phyloP scores from a whole-genome alignment of 2,329 filamentous ascomycete species.

The Malbranchea zuffiana region DNA sequence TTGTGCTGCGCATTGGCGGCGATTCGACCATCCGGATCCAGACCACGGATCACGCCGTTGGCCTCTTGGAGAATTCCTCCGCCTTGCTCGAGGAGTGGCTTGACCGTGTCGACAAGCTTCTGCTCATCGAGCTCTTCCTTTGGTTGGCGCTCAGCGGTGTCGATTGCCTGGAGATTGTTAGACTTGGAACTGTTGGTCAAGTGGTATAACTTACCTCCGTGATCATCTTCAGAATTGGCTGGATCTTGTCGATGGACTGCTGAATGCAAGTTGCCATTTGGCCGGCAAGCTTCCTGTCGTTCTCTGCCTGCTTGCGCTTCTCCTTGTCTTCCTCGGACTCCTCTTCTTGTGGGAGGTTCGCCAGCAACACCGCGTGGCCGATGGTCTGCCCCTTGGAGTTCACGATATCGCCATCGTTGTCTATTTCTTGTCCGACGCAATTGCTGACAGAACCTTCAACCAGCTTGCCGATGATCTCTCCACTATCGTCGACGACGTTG shows the following conservation, averaged over 20 bases:
- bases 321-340: slow-evolving; percentile 37
- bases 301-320: slow-evolving; percentile 50
- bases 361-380: slow-evolving; percentile 51
- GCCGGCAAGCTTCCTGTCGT: slow-evolving; percentile 64
- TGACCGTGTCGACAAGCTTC: slow-evolving; percentile 72
- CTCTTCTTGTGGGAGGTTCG: slow-evolving; percentile 39
- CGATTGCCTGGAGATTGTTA: slow-evolving; percentile 50
- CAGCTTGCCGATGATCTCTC: slow-evolving; percentile 39
- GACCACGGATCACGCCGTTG: slow-evolving; percentile 74
- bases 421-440: slow-evolving; percentile 35
- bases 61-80: slow-evolving; percentile 71
- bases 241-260: slow-evolving; percentile 71
- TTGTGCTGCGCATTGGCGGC: slow-evolving; percentile 75
- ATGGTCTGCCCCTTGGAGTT: slow-evolving; percentile 53
- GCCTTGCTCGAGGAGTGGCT: slow-evolving; percentile 79
- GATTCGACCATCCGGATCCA: slow-evolving; percentile 82
- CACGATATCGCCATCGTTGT: slow-evolving; percentile 44
- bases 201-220: slow-evolving; percentile 48
- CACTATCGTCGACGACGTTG: slow-evolving; percentile 50
- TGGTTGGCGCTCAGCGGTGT: slow-evolving; percentile 65
- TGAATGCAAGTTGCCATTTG: slow-evolving; percentile 64
- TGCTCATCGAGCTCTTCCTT: slow-evolving; percentile 87
- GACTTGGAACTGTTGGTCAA: background rate
- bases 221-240: slow-evolving; percentile 78
- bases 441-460: slow-evolving; percentile 38